A percentile compares a stretch with the other conserved stretches of the same genome.
phyloP scores from a whole-genome alignment of 352 stramenopile species.

The Globisporangium barbulae region DNA sequence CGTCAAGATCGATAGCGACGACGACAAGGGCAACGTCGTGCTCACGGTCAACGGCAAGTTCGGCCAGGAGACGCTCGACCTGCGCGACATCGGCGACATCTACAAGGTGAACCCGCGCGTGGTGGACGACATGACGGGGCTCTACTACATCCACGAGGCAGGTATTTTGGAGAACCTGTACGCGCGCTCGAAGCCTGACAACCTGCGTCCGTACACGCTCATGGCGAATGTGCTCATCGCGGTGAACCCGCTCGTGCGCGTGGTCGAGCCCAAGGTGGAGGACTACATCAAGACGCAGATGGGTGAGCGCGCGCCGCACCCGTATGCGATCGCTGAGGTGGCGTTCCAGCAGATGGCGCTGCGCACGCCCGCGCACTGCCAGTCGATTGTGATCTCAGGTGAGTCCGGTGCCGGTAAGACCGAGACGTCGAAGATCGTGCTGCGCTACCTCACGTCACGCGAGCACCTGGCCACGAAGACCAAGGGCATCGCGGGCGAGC shows the following conservation, averaged over 20 bases:
- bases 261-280: slow-evolving; percentile 79
- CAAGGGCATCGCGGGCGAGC: slow-evolving; percentile 25
- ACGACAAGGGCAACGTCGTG: slow-evolving; percentile 56
- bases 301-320: slow-evolving; percentile 77
- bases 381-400: slow-evolving; percentile 88
- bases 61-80: slow-evolving; percentile 69
- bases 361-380: slow-evolving; percentile 72
- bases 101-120: slow-evolving; percentile 86
- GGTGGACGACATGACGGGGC: slow-evolving; percentile 84
- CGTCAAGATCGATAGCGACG: slow-evolving; percentile 41
- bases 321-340: slow-evolving; percentile 84
- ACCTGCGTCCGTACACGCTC: slow-evolving; percentile 81
- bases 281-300: slow-evolving; percentile 90
- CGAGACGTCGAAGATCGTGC: slow-evolving; percentile 88
- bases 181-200: slow-evolving; percentile 66
- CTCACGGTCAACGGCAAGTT: slow-evolving; percentile 68
- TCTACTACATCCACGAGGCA: slow-evolving; percentile 90
- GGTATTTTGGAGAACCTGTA: slow-evolving; percentile 82
- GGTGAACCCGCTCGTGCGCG: slow-evolving; percentile 80
- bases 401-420: slow-evolving; percentile 87
- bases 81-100: slow-evolving; percentile 80
- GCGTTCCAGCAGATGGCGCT: slow-evolving; percentile 89
- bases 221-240: slow-evolving; percentile 89
- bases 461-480: slow-evolving; percentile 60
- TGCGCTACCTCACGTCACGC: slow-evolving; percentile 82